phyloP scores from a whole-genome alignment of 2,329 filamentous ascomycete species.

The Xylaria sp. region DNA sequence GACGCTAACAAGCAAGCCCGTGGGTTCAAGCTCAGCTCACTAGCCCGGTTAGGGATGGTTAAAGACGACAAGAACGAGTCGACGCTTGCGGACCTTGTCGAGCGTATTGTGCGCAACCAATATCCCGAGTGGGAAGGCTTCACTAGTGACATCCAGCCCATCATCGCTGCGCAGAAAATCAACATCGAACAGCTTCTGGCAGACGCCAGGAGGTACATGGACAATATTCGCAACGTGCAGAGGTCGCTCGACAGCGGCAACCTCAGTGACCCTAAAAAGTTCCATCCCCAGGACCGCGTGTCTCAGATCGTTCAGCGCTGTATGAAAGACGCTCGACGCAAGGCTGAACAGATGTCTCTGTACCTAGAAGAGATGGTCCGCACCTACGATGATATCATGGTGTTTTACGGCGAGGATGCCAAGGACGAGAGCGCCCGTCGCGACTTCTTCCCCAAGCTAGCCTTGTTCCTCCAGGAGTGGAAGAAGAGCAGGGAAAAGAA shows the following conservation, averaged over 20 bases:
- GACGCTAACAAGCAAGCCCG: conserved; percentile 97
- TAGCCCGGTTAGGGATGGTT: conserved; percentile 92
- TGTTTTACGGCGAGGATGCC: conserved; percentile 93
- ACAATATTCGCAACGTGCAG: conserved; percentile 93
- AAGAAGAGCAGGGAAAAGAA: conserved; percentile 97
- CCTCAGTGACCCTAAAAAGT: conserved; percentile 93
- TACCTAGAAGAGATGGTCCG: conserved; percentile 92
- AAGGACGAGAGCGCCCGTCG: conserved; percentile 88
- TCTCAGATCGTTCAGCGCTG: conserved; percentile 85
- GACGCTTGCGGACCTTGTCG: conserved; percentile 91
- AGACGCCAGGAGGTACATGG: conserved; percentile 90
- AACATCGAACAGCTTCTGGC: conserved; percentile 89
- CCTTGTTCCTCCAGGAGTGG: conserved; percentile 88
- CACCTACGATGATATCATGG: conserved; percentile 93
- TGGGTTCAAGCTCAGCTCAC: conserved; percentile 95
- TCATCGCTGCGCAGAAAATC: conserved; percentile 81
- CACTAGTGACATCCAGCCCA: conserved; percentile 78
- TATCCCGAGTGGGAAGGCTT: conserved; percentile 96
- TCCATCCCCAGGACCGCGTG: conserved; percentile 96
- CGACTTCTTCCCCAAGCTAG: conserved; percentile 94
- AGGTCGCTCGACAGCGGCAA: conserved; percentile 90
- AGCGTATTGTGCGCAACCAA: conserved; percentile 93
- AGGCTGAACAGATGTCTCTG: conserved; percentile 92
- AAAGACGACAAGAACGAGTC: conserved; percentile 99
- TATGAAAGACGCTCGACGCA: conserved; percentile 96